Evolutionary conservation across 495 filamentous ascomycete genomes (phyloP), one percentile per base, ranked within the genome.

Genomic region (Hypoxylon perforatum): DNA sequence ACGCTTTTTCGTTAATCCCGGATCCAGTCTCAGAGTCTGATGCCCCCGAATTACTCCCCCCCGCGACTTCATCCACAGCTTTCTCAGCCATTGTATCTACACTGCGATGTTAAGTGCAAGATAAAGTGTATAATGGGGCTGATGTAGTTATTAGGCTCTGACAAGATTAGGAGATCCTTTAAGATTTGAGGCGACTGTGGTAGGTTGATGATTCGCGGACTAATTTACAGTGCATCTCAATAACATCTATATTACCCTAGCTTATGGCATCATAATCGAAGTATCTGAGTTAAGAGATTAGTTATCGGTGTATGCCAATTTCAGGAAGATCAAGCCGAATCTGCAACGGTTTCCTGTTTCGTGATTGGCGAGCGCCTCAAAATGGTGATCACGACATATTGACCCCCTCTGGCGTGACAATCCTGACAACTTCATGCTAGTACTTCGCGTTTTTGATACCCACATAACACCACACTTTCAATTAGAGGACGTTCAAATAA

Each of bases 1-100:
- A 67, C 0, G 83, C 76, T 47, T 82, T 85, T 76, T 92, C 89
- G 45, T 90, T 84, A 53, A 88, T 80, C 0, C 61, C 69, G 14
- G 66, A 55, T 1, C 46, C 62, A 5, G 49, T 57, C 50, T 75
- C 67, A 15, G 65, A 72, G 30, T 69, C 73, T 41, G 75, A 73
- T 11, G 63, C 65, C 22, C 56, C 49, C 0, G 67, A 48, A 44
- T 57, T 59, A 11, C 51, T 52, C 41, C 41, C 67, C 15, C 39
- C 48, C 18, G 9, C 30, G 30, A n/a, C 48, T 8, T 39, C 54
- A 1, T 69, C 33, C 10, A 61, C 12, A 15, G 17, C 25, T 30
- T 70, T 70, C 41, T 70, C 62, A 17, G 61, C 33, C 61, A 70
- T 65, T 38, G 4, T 62, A 17, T 30, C 6, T 22, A 44, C 4